A percentile compares a stretch with the other conserved stretches of the same genome.
phyloP scores from a whole-genome alignment of 345 rosid genomes.

The Xanthoceras sorbifolium region DNA sequence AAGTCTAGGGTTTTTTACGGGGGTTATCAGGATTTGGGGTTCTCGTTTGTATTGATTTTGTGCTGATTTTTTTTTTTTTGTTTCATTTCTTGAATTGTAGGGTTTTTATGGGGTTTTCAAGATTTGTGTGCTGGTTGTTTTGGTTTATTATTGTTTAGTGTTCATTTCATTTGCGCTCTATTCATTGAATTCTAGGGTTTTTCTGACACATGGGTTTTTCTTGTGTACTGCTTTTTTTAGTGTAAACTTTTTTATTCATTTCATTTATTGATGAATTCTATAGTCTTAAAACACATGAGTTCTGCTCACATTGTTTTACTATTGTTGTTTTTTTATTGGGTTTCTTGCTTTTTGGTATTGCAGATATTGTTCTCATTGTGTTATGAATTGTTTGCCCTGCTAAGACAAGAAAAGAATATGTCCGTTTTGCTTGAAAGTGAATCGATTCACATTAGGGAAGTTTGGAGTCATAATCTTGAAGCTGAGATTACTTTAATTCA shows the following conservation, averaged over 20 bases:
- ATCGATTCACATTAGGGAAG: conserved; percentile 65
- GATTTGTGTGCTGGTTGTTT: conserved; percentile 3
- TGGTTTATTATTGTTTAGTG: neutral
- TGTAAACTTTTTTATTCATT: no score
- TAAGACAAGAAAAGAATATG: conserved; percentile 32
- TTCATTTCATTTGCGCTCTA: neutral
- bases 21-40: neutral
- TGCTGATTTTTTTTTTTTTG: neutral
- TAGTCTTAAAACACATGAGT: no score
- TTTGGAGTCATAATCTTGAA: conserved; percentile 64
- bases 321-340: neutral
- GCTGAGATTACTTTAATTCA: conserved; percentile 52
- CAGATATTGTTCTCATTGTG: conserved; percentile 16
- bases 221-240: neutral
- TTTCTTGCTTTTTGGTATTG: conserved; percentile 14
- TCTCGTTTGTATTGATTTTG: neutral
- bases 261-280: no score
- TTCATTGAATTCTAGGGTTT: neutral
- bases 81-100: neutral
- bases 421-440: conserved; percentile 55
- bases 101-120: neutral
- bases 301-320: no score
- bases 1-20: neutral
- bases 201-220: neutral
- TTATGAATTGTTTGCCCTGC: conserved; percentile 10